A percentile compares a stretch with the other conserved stretches of the same genome.
These are phyloP conservation scores for Chlorella sp. DNA, from an alignment of 139 green algal genomes.

Conservation along the genomic window DNA sequence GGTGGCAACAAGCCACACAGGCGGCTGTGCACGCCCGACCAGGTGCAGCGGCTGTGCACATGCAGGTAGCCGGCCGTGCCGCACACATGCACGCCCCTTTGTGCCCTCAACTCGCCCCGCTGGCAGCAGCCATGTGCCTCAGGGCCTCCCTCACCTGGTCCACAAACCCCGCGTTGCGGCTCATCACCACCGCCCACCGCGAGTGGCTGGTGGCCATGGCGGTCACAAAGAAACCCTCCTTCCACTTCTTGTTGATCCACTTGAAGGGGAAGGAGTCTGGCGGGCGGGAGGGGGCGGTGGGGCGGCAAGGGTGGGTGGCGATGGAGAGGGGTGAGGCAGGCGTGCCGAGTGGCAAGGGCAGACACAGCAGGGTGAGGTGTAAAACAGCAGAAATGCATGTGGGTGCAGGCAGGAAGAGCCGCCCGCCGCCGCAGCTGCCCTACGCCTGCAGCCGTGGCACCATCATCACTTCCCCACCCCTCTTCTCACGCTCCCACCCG, in stretches of 20 bases:
- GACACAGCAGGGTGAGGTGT: no score
- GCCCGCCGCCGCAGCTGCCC: neutral
- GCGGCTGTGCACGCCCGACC: neutral
- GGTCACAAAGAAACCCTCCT: constrained; percentile 99
- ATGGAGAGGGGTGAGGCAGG: neutral
- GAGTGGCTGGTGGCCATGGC: constrained; percentile 95
- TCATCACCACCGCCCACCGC: constrained; percentile 99
- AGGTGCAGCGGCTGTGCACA: neutral
- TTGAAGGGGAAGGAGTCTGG: constrained; percentile 99
- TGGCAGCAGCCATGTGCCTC: neutral
- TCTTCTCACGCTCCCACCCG: neutral
- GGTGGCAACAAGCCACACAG: neutral
- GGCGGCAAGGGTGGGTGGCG: neutral
- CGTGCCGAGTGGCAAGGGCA: neutral
- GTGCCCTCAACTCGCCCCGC: neutral
- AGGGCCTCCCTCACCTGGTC: constrained; percentile 74
- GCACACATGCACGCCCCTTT: neutral
- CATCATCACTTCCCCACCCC: neutral
- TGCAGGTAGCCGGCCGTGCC: no score
- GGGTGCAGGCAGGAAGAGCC: neutral
- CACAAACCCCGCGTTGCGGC: constrained; percentile 95
- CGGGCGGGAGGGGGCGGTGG: neutral
- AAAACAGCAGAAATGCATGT: neutral
- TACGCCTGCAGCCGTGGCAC: neutral
- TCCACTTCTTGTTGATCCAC: constrained; percentile 99